Base-by-base conservation (phyloP, 192 early-diverging fungal species). In the Coemansia sp. region DNA sequence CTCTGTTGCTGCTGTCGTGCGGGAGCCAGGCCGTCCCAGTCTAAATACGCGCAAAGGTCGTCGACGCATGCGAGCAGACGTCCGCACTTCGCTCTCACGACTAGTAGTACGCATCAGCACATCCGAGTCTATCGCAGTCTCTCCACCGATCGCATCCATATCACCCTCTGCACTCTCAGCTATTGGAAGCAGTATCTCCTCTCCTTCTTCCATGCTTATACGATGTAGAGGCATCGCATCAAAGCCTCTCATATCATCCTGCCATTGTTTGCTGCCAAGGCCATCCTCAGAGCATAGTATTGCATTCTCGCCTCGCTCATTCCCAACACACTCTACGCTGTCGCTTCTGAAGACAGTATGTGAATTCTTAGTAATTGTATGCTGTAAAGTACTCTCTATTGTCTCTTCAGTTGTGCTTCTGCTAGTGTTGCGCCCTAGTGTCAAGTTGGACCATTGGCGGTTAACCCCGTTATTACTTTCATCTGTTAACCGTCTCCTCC, bases 21-120 rank as follows among this genome's bases (percentile, higher is more conserved):
- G 54, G 48, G 21, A 31, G 26, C 24, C 32, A 12, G 49, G 12
- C 5, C 65, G 58, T 22, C 65, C 52, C 26, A 60, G 19, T 6
- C 66, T 58, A 34, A 62, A 57, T 19, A 74, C 32, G 30, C 58
- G 71, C n/a, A 60, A 18, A 2, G 72, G 67, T 25, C 68, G 62
- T 14, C 62, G 66, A 19, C 34, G 57, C 21, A 63, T 31, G 30
- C 65, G 68, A 3, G 56, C 47, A 24, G 56, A 10, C 3, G 60
- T 16, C 8, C 52, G 54, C n/a, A 56, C 49, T 7, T 62, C 22
- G 30, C 50, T 53, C 16, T 52, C 14, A 6, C 25, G 38, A 8
- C 32, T 41, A 3, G 14, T 19, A 22, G 16, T 44, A 25, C 12
- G 12, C 38, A 24, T 34, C 30, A 14, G 26, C 18, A n/a, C 21